Evolutionary conservation across 805 yeast species (phyloP).

Genomic region (Candida railenensis): DNA sequence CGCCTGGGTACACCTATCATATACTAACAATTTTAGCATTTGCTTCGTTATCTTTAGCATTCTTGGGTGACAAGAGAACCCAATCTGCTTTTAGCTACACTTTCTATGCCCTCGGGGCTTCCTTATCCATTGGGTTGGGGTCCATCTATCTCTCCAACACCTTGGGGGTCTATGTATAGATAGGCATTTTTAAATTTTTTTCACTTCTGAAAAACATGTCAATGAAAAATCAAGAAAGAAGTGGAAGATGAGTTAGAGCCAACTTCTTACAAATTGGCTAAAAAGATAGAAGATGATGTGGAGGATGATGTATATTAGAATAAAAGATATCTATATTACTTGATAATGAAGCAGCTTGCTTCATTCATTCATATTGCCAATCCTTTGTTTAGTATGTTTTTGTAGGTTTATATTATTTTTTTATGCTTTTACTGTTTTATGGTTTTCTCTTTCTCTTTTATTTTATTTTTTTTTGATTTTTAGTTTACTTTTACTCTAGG

Average conservation of each 20-base stretch:
- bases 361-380: too few relatives aligned
- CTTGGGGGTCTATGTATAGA: constrained; percentile 44
- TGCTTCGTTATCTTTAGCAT: constrained; percentile 25
- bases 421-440: too few relatives aligned
- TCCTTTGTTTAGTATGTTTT: too few relatives aligned
- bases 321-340: neutral
- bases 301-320: neutral
- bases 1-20: too few relatives aligned
- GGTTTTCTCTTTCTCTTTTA: neutral
- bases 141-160: constrained; percentile 37
- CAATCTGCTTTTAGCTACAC: constrained; percentile 23
- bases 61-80: constrained; percentile 27
- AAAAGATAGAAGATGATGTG: too few relatives aligned
- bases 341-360: too few relatives aligned
- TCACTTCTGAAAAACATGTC: too few relatives aligned
- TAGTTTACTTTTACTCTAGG: neutral
- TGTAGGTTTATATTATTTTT: neutral
- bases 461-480: neutral
- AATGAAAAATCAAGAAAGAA: neutral
- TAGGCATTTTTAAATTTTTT: too few relatives aligned
- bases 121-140: constrained; percentile 36
- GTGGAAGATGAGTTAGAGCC: too few relatives aligned
- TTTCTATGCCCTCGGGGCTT: constrained; percentile 31
- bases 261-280: too few relatives aligned
- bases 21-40: constrained; percentile 25